phyloP scores from a whole-genome alignment of 2,329 filamentous ascomycete species.

The Leptosphaerulina australis region DNA sequence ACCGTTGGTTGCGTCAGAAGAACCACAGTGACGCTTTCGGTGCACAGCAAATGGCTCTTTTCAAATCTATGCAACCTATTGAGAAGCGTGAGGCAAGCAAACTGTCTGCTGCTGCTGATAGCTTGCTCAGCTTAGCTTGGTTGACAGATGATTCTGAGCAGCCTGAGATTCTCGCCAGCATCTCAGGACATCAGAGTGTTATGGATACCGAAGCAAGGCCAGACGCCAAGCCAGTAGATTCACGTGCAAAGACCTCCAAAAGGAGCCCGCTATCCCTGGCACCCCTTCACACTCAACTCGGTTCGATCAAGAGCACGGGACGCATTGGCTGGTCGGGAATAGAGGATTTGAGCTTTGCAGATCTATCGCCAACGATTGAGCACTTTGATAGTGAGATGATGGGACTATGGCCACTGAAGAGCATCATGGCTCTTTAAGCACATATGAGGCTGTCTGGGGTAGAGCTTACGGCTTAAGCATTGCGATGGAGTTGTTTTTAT shows the following conservation, averaged over 20 bases:
- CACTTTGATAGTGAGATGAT: constrained; percentile 12
- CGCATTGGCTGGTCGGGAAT: constrained; percentile 5
- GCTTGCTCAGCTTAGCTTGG: constrained; percentile 11
- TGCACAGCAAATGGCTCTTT: constrained; percentile 3
- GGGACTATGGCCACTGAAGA: constrained; percentile 2
- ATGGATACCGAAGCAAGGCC: not conserved
- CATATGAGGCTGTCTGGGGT: not conserved
- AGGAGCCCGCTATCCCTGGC: not conserved
- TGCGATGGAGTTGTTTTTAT: constrained; percentile 2
- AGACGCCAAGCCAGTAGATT: not conserved
- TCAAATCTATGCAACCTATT: constrained; percentile 4
- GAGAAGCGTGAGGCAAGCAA: constrained; percentile 12
- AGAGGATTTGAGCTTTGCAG: constrained; percentile 14
- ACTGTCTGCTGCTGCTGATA: constrained; percentile 6
- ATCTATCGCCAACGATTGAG: constrained; percentile 14
- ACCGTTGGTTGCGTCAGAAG: constrained; percentile 38
- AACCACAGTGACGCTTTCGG: constrained; percentile 28
- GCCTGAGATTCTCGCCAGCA: constrained; percentile 10
- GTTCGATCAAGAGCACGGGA: constrained; percentile 7
- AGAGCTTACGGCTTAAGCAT: not conserved
- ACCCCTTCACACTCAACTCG: constrained; percentile 9
- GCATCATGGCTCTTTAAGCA: not conserved
- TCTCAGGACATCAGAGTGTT: not conserved
- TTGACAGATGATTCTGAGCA: constrained; percentile 1
- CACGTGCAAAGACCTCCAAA: no score